phyloP scores from a whole-genome alignment of 306 rosid species.

The Fragaria iinumae region DNA sequence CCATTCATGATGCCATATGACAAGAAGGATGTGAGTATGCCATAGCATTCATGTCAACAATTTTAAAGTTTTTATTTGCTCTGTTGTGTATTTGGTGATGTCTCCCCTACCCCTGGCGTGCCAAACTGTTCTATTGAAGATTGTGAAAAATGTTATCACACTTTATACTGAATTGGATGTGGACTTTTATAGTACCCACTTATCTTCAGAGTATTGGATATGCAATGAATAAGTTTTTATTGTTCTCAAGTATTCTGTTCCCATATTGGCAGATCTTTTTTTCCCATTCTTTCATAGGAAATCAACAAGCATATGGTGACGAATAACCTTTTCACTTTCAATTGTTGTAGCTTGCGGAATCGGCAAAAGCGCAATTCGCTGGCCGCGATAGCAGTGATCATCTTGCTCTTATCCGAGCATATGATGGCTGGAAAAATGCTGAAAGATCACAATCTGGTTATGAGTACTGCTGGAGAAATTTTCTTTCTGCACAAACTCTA shows the following conservation, averaged over 20 bases:
- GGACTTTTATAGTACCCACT: not conserved
- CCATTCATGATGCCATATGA: constrained; percentile 85
- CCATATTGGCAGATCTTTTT: not conserved
- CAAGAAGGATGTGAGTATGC: constrained; percentile 81
- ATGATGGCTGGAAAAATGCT: constrained; percentile 88
- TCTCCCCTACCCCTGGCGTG: not conserved
- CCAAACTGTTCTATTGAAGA: not conserved
- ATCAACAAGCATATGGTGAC: not conserved
- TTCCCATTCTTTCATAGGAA: not conserved
- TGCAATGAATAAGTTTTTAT: not conserved
- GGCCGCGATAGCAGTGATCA: constrained; percentile 79
- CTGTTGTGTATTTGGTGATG: not conserved
- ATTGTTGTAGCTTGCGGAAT: constrained; percentile 44
- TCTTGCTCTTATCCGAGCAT: constrained; percentile 79
- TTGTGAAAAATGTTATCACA: not conserved
- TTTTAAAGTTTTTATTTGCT: not conserved
- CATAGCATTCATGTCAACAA: not conserved
- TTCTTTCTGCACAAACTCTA: constrained; percentile 79
- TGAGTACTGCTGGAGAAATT: constrained; percentile 95
- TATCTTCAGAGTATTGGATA: not conserved
- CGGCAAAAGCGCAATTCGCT: constrained; percentile 46
- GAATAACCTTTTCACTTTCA: constrained; percentile 17
- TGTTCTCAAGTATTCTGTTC: not conserved
- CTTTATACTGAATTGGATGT: not conserved
- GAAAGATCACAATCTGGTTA: constrained; percentile 59